A percentile compares a stretch with the other conserved stretches of the same genome.
phyloP scores from a whole-genome alignment of 148 eudicot genomes.

The Rhododendron griersonianum region DNA sequence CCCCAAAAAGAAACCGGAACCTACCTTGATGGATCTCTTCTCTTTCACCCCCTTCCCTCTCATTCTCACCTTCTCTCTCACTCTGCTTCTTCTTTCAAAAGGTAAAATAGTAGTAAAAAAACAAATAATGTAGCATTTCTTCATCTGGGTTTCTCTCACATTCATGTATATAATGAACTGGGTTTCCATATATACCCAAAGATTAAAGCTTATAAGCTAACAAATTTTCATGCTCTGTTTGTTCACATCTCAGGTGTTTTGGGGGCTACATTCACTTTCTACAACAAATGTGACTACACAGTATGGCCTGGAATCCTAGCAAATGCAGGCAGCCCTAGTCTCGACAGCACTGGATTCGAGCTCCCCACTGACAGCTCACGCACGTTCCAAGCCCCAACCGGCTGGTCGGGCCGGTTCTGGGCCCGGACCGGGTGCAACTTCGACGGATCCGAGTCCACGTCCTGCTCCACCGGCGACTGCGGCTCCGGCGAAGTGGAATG shows the following conservation, averaged over 20 bases:
- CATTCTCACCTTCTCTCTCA: constrained; percentile 13
- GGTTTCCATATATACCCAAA: not conserved
- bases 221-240: not conserved
- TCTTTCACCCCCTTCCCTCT: not conserved
- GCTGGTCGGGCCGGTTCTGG: constrained; percentile 98
- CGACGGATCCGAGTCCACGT: constrained; percentile 35
- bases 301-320: constrained; percentile 76
- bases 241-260: not conserved
- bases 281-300: constrained; percentile 28
- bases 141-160: constrained; percentile 2
- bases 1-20: not conserved
- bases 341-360: constrained; percentile 76
- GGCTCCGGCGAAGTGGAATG: constrained; percentile 78
- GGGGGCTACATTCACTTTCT: constrained; percentile 27
- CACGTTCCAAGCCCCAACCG: constrained; percentile 65
- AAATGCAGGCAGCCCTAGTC: constrained; percentile 66
- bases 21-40: constrained; percentile 19
- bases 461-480: constrained; percentile 78
- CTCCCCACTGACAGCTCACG: constrained; percentile 54
- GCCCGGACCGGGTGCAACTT: constrained; percentile 76
- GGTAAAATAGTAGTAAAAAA: not conserved
- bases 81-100: constrained; percentile 18
- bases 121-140: not conserved
- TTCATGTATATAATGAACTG: not conserved
- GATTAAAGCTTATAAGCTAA: not conserved